phyloP scores from a whole-genome alignment of 2,329 filamentous ascomycete species.

The Colletotrichum magnum region DNA sequence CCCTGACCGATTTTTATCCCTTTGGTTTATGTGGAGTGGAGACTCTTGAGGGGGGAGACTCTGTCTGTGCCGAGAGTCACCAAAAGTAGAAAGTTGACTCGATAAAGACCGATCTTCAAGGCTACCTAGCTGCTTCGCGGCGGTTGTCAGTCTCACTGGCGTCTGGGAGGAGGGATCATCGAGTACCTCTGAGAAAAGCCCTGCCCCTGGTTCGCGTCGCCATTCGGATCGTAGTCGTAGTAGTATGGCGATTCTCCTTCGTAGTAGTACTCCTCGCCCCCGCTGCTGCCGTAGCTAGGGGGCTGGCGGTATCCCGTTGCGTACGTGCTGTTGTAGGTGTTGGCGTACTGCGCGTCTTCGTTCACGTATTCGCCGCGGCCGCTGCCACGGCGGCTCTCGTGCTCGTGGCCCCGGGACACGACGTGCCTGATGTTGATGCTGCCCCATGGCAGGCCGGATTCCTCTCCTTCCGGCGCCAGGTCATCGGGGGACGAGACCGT shows the following conservation, averaged over 20 bases:
- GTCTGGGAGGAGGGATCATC: neutral
- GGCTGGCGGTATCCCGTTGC: slow-evolving; percentile 43
- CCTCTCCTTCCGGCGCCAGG: slow-evolving; percentile 65
- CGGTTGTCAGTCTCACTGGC: neutral
- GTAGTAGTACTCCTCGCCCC: slow-evolving; percentile 51
- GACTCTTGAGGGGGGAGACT: neutral
- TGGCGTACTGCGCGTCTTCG: slow-evolving; percentile 51
- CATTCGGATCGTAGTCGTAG: slow-evolving; percentile 42
- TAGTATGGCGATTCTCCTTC: slow-evolving; percentile 46
- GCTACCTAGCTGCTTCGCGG: neutral
- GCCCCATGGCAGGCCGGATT: slow-evolving; percentile 81
- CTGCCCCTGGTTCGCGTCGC: slow-evolving; percentile 18
- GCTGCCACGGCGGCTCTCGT: slow-evolving; percentile 60
- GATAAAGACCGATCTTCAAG: neutral
- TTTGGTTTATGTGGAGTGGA: neutral
- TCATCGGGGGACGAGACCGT: slow-evolving; percentile 71
- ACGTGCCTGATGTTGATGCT: slow-evolving; percentile 73
- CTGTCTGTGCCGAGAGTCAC: neutral
- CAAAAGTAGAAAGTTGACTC: neutral
- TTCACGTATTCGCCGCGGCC: slow-evolving; percentile 53
- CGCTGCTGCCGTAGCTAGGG: slow-evolving; percentile 51
- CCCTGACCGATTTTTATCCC: neutral
- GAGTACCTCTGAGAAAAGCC: neutral
- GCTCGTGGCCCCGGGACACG: slow-evolving; percentile 65
- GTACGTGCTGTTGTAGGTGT: slow-evolving; percentile 43